phyloP scores from a whole-genome alignment of 2,329 filamentous ascomycete genomes.

The Sporothrix pallida region DNA sequence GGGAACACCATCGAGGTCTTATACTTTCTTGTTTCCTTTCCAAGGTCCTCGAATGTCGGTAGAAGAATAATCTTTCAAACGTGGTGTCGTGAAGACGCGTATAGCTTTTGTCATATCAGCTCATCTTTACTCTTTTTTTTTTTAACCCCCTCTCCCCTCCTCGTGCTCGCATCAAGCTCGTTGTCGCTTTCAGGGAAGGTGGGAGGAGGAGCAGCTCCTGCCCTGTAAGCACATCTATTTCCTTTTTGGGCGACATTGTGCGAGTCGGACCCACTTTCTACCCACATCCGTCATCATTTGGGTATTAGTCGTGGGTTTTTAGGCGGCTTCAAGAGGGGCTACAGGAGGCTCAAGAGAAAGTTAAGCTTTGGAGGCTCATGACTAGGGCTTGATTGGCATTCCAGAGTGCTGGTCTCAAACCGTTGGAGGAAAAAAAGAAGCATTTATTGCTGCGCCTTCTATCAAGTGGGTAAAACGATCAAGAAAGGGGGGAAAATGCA shows the following conservation, averaged over 20 bases:
- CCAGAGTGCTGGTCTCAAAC: not conserved
- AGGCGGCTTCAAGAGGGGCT: not conserved
- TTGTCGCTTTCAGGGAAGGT: slow-evolving; percentile 11
- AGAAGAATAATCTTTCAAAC: too few species aligned
- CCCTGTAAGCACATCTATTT: not conserved
- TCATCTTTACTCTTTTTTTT: not conserved
- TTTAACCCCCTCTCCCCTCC: not conserved
- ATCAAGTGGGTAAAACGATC: not conserved
- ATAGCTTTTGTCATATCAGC: not conserved
- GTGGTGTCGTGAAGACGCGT: not conserved
- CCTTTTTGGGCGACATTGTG: slow-evolving; percentile 16
- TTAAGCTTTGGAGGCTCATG: slow-evolving; percentile 18
- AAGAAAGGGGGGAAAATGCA: not conserved
- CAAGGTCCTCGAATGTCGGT: not conserved
- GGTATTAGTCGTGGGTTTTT: not conserved
- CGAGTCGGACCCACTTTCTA: not conserved
- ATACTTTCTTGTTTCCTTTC: not conserved
- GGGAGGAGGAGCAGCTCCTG: too few species aligned
- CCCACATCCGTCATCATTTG: not conserved
- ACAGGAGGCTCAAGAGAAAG: not conserved
- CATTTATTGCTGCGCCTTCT: too few species aligned
- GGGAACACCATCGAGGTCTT: slow-evolving; percentile 6
- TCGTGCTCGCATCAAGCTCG: not conserved
- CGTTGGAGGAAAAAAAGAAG: too few species aligned
- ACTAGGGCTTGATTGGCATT: not conserved